Conservation (phyloP, 352 stramenopile species). For the Globisporangium paroecandrum region DNA sequence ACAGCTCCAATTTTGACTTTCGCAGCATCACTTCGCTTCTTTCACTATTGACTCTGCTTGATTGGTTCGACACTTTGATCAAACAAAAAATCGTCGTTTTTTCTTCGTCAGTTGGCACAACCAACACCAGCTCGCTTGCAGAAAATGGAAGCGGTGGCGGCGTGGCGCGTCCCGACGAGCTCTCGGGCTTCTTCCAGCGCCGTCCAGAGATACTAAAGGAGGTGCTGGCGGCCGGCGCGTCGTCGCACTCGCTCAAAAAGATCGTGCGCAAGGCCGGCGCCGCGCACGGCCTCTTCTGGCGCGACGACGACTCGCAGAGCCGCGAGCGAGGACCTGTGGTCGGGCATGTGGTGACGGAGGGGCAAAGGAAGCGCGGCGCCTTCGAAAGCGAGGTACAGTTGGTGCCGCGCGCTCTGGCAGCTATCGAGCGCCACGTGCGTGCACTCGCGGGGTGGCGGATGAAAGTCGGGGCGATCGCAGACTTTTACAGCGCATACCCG, state of each 20-base stretch:
- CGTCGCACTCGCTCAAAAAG: conserved; percentile 8
- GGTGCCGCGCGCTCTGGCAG: conserved; percentile 5
- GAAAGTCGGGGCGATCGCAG: not conserved
- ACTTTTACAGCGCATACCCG: conserved; percentile 13
- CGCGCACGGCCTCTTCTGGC: conserved; percentile 11
- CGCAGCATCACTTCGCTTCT: not conserved
- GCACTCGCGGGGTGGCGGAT: not conserved
- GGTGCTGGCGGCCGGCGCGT: not conserved
- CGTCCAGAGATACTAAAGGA: not conserved
- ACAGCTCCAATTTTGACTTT: not conserved
- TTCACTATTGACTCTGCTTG: not conserved
- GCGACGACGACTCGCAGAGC: conserved; percentile 4
- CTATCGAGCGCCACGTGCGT: conserved; percentile 7
- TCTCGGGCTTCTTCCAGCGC: conserved; percentile 21
- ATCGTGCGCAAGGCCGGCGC: conserved; percentile 2
- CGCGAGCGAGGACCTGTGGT: not conserved
- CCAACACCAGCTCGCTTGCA: not conserved
- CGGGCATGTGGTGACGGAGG: conserved; percentile 2
- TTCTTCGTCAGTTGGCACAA: not conserved
- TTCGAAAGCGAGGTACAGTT: conserved; percentile 5
- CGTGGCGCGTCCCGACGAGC: conserved; percentile 11
- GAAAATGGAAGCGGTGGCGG: conserved; percentile 10
- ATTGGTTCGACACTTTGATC: not conserved
- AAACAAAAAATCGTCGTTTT: too few species aligned
- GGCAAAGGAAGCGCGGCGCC: not conserved